Evolutionary conservation across 2,329 filamentous ascomycete species (phyloP).

Genomic region (Lecanicillium sp.): DNA sequence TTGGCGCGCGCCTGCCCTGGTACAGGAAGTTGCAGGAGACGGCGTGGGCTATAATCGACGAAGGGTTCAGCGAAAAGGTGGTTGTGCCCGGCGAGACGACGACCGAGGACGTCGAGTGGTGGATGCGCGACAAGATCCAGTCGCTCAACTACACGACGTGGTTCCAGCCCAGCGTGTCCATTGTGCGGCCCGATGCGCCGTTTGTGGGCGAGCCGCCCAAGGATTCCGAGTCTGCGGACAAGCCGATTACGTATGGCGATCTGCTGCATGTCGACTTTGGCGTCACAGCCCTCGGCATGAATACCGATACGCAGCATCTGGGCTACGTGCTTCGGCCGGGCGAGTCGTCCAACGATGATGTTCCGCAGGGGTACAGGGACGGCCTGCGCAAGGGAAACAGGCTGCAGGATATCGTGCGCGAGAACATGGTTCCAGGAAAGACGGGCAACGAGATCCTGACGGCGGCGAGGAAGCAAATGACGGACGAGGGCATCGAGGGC

Average conservation of each 20-base stretch:
- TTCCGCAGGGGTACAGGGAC: slow-evolving; percentile 32
- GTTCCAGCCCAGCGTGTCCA: slow-evolving; percentile 40
- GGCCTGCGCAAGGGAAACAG: slow-evolving; percentile 38
- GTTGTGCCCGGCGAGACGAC: slow-evolving; percentile 35
- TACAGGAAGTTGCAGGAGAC: slow-evolving; percentile 40
- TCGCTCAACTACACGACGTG: slow-evolving; percentile 43
- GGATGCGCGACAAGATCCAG: slow-evolving; percentile 41
- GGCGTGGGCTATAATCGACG: slow-evolving; percentile 41
- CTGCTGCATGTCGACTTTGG: slow-evolving; percentile 43
- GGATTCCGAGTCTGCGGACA: slow-evolving; percentile 9
- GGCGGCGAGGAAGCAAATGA: slow-evolving; percentile 30
- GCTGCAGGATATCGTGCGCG: slow-evolving; percentile 38
- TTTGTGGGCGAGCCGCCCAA: not conserved
- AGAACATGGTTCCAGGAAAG: slow-evolving; percentile 34
- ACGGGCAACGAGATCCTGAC: slow-evolving; percentile 38
- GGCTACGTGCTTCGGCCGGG: slow-evolving; percentile 38
- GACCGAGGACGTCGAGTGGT: slow-evolving; percentile 41
- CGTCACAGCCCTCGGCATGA: slow-evolving; percentile 36
- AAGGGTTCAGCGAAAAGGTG: slow-evolving; percentile 34
- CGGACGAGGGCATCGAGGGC: slow-evolving; percentile 33
- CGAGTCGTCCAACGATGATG: slow-evolving; percentile 27
- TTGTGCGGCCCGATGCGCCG: slow-evolving; percentile 23
- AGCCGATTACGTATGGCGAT: slow-evolving; percentile 34
- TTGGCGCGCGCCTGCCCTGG: slow-evolving; percentile 29
- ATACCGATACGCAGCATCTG: slow-evolving; percentile 43